Conservation (phyloP, 2,329 filamentous ascomycete genomes). For the Penicillium sp. region DNA sequence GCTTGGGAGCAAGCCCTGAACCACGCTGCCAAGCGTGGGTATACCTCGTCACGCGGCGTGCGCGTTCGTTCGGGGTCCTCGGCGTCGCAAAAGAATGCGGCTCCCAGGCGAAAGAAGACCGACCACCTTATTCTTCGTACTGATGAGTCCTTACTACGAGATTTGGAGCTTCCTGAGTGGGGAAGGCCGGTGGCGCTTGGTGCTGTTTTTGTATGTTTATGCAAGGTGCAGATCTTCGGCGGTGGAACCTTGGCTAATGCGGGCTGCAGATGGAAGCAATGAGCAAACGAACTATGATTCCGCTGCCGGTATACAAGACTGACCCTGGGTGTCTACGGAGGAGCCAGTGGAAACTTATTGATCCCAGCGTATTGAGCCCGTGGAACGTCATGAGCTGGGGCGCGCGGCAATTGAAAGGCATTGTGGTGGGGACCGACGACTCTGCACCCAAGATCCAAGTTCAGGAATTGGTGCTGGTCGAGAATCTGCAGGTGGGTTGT, state of each 20-base stretch:
- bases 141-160: constrained; percentile 64
- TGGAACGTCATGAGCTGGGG: constrained; percentile 75
- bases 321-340: constrained; percentile 69
- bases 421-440: constrained; percentile 49
- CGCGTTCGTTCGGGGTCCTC: constrained; percentile 18
- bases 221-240: background rate
- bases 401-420: constrained; percentile 62
- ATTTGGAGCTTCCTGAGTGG: constrained; percentile 72
- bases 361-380: constrained; percentile 52
- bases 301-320: constrained; percentile 65
- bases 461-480: constrained; percentile 49
- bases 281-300: constrained; percentile 65
- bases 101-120: constrained; percentile 28
- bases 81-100: background rate
- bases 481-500: constrained; percentile 56
- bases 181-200: constrained; percentile 79
- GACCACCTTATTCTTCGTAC: constrained; percentile 53
- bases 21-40: constrained; percentile 65
- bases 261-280: constrained; percentile 63
- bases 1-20: constrained; percentile 76
- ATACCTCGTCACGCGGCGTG: constrained; percentile 45
- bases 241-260: background rate
- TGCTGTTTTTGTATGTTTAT: constrained; percentile 60
- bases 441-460: constrained; percentile 36
- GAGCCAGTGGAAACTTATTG: constrained; percentile 59